These are phyloP conservation scores for Saccharomycopsis amapae DNA, from an alignment of 805 yeast genomes.

Conservation along the genomic window DNA sequence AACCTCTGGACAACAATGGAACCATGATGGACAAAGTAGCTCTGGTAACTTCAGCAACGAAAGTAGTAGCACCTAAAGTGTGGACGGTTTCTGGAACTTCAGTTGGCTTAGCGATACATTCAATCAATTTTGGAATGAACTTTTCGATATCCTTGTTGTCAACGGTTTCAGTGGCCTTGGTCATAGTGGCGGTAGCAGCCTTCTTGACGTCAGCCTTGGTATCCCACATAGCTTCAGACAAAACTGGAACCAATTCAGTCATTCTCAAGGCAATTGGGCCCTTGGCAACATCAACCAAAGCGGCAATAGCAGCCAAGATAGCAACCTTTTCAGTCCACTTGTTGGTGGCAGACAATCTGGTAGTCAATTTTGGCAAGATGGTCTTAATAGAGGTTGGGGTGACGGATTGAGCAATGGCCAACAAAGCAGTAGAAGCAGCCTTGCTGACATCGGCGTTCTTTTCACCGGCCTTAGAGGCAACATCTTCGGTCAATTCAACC, in stretches of 20 bases:
- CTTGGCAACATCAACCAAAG: slow-evolving; percentile 90
- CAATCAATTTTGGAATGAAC: slow-evolving; percentile 96
- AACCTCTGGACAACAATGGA: slow-evolving; percentile 98
- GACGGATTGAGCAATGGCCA: slow-evolving; percentile 70
- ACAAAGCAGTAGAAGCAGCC: slow-evolving; percentile 68
- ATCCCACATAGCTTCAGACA: slow-evolving; percentile 99
- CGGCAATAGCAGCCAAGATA: slow-evolving; percentile 74
- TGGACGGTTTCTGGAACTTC: slow-evolving; percentile 99
- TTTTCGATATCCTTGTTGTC: slow-evolving; percentile 99
- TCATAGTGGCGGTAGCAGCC: slow-evolving; percentile 93
- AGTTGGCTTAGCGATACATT: slow-evolving; percentile 93
- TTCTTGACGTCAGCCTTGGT: slow-evolving; percentile 97
- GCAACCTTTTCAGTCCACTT: slow-evolving; percentile 99
- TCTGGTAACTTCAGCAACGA: slow-evolving; percentile 98
- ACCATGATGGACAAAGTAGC: slow-evolving; percentile 99
- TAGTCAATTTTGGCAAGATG: slow-evolving; percentile 72
- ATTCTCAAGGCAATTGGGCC: slow-evolving; percentile 95
- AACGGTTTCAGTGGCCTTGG: slow-evolving; percentile 94
- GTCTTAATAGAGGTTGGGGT: slow-evolving; percentile 93
- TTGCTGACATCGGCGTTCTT: slow-evolving; percentile 71
- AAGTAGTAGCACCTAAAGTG: slow-evolving; percentile 98
- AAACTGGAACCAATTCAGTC: slow-evolving; percentile 98
- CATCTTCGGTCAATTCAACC: slow-evolving; percentile 64
- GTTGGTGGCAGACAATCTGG: slow-evolving; percentile 60
- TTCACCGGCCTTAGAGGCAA: slow-evolving; percentile 82